Percentiles rank a stretch among this genome's conserved stretches.
Conservation (phyloP, 371 early-diverging fungal genomes). For the Lichtheimia corymbifera region DNA sequence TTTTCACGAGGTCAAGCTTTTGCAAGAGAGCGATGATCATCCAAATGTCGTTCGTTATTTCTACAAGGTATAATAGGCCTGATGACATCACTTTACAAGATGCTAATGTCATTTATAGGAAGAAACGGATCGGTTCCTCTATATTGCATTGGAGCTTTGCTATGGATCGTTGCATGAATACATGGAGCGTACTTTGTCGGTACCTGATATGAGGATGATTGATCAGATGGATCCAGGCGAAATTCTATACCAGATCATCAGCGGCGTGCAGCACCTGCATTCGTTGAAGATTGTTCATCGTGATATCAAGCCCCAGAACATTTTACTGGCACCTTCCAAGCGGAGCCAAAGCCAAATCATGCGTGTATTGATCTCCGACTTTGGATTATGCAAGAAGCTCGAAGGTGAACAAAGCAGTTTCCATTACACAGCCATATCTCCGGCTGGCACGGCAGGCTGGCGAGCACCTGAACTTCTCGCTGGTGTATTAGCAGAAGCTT, state of each 20-base stretch:
- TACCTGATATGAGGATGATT: conserved; percentile 30
- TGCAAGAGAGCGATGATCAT: conserved; percentile 94
- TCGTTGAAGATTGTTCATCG: conserved; percentile 93
- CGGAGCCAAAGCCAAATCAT: conserved; percentile 33
- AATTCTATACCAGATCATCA: conserved; percentile 76
- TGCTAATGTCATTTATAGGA: conserved; percentile 48
- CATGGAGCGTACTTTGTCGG: conserved; percentile 43
- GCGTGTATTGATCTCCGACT: conserved; percentile 93
- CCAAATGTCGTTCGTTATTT: conserved; percentile 97
- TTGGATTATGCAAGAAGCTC: conserved; percentile 95
- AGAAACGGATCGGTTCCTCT: conserved; percentile 86
- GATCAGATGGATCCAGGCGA: conserved; percentile 47
- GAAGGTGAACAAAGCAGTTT: conserved; percentile 94
- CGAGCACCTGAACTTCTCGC: conserved; percentile 90
- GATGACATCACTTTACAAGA: background rate
- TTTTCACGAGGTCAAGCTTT: conserved; percentile 86
- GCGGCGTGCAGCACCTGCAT: conserved; percentile 89
- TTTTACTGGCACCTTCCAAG: conserved; percentile 74
- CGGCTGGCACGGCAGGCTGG: conserved; percentile 94
- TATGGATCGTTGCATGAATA: conserved; percentile 73
- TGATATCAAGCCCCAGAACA: conserved; percentile 94
- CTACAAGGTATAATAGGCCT: conserved; percentile 53
- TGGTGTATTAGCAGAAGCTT: conserved; percentile 29
- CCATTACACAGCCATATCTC: conserved; percentile 81
- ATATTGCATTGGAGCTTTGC: conserved; percentile 93